Evolutionary conservation across 164 flowering plant species (phyloP).

Genomic region (Magnolia sinica): DNA sequence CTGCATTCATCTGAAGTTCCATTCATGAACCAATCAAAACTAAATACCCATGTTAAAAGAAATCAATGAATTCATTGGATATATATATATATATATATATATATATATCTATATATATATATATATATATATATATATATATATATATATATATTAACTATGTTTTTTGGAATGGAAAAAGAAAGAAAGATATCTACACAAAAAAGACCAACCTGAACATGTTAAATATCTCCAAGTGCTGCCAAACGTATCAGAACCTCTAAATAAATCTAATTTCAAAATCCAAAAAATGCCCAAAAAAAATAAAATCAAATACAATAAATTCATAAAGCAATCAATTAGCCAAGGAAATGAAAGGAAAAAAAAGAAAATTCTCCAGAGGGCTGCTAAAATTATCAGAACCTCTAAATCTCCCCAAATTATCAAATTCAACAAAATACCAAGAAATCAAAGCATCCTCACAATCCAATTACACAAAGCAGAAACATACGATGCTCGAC

Average conservation of each 20-base stretch:
- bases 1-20: not conserved
- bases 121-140: too few species aligned
- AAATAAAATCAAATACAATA: not conserved
- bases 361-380: not conserved
- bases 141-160: too few species aligned
- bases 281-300: too few species aligned
- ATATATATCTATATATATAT: too few species aligned
- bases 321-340: not conserved
- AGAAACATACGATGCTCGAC: not conserved
- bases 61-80: not conserved
- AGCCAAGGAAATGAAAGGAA: not conserved
- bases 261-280: too few species aligned
- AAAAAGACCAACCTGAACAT: not conserved
- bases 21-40: not conserved
- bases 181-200: not conserved
- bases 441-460: not conserved
- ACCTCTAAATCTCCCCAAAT: not conserved
- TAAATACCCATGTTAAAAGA: not conserved
- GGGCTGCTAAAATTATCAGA: not conserved
- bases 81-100: too few species aligned
- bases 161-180: too few species aligned
- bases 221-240: not conserved
- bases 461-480: not conserved
- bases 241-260: too few species aligned
- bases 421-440: not conserved